phyloP scores from a whole-genome alignment of 1,139 yeast genomes.

The Eremothecium gossypii region DNA sequence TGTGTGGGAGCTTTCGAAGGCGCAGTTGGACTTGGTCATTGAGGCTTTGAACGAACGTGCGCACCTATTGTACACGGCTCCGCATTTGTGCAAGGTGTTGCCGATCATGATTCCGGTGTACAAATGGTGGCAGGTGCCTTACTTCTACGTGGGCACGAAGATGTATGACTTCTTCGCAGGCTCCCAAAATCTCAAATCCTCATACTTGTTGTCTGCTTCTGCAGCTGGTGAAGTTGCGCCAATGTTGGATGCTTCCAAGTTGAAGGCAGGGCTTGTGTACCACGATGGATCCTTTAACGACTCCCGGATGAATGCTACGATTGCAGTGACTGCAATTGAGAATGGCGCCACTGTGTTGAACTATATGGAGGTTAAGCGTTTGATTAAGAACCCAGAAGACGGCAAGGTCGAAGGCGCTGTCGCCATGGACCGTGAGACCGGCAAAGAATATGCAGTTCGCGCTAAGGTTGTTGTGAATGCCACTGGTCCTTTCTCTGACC shows the following conservation, averaged over 20 bases:
- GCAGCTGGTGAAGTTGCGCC: constrained; percentile 75
- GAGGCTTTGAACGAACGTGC: constrained; percentile 93
- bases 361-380: constrained; percentile 72
- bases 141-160: constrained; percentile 86
- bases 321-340: constrained; percentile 79
- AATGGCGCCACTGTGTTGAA: constrained; percentile 86
- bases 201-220: constrained; percentile 63
- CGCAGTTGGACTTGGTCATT: constrained; percentile 83
- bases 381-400: constrained; percentile 52
- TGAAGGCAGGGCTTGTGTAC: constrained; percentile 87
- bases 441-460: constrained; percentile 46
- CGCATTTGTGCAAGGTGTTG: constrained; percentile 76
- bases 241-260: constrained; percentile 68
- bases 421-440: constrained; percentile 69
- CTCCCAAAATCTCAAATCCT: constrained; percentile 67
- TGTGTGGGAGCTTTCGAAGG: constrained; percentile 78
- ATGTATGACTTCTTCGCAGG: constrained; percentile 94
- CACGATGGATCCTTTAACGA: constrained; percentile 95
- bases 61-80: constrained; percentile 84
- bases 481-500: constrained; percentile 89
- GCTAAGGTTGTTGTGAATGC: constrained; percentile 83
- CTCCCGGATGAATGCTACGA: constrained; percentile 77
- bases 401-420: constrained; percentile 64
- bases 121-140: constrained; percentile 94
- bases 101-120: constrained; percentile 95